Evolutionary conservation across 345 rosid species (phyloP).

Genomic region (Cochlearia excelsa): DNA sequence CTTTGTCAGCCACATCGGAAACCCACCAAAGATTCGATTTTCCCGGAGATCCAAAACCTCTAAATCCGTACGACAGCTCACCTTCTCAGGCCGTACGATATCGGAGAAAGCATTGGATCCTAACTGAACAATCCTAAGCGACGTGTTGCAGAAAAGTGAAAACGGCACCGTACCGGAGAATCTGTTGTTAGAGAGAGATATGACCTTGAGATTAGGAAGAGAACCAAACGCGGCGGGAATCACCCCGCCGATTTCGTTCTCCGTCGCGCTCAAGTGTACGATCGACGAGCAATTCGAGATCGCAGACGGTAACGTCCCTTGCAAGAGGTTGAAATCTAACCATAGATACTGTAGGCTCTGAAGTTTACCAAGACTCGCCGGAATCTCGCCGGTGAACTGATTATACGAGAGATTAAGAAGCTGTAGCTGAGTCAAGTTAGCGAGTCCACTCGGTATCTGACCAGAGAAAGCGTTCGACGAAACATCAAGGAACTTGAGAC

Average conservation of each 20-base stretch:
- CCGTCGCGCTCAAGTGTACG: conserved; percentile 68
- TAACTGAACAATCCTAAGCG: conserved; percentile 59
- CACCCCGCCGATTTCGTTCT: conserved; percentile 65
- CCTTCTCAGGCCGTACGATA: conserved; percentile 46
- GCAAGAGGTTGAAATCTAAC: conserved; percentile 63
- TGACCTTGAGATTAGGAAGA: conserved; percentile 60
- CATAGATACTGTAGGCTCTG: conserved; percentile 68
- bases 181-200: conserved; percentile 60
- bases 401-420: conserved; percentile 79
- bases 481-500: conserved; percentile 58
- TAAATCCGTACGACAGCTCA: conserved; percentile 48
- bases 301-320: conserved; percentile 82
- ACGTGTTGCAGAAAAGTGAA: conserved; percentile 61
- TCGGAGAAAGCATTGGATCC: conserved; percentile 57
- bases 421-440: conserved; percentile 57
- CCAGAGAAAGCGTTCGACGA: conserved; percentile 78
- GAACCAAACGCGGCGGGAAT: conserved; percentile 71
- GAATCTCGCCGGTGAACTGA: conserved; percentile 66
- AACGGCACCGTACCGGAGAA: conserved; percentile 66
- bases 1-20: conserved; percentile 65
- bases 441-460: conserved; percentile 48
- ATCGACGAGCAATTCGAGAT: conserved; percentile 76
- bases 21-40: conserved; percentile 52
- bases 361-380: conserved; percentile 59
- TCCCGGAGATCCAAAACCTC: conserved; percentile 60